These are phyloP conservation scores for Rubus parviflorus DNA, from an alignment of 306 rosid genomes.

Conservation along the genomic window DNA sequence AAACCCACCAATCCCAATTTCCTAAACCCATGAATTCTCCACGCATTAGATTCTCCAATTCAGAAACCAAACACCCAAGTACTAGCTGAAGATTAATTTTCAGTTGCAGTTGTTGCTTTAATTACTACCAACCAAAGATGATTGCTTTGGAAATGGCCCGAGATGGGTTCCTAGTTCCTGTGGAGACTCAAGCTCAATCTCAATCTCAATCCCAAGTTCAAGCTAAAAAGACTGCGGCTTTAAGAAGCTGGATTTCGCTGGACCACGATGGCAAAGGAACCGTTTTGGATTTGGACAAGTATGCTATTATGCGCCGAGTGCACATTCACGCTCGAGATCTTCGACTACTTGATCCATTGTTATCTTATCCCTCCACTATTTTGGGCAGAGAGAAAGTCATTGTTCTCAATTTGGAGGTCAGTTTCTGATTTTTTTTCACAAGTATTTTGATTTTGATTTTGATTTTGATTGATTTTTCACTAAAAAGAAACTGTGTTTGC, in stretches of 20 bases:
- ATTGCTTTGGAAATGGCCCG: constrained; percentile 19
- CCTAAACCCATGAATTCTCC: neutral
- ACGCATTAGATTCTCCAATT: neutral
- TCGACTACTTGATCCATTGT: constrained; percentile 73
- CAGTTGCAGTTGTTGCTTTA: neutral
- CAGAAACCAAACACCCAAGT: neutral
- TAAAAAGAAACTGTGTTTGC: neutral
- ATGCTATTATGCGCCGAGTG: constrained; percentile 71
- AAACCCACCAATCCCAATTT: neutral
- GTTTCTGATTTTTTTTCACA: neutral
- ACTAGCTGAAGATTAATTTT: too few species aligned
- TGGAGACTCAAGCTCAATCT: constrained; percentile 38
- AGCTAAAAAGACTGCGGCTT: constrained; percentile 48
- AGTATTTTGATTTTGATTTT: neutral
- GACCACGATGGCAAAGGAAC: constrained; percentile 49
- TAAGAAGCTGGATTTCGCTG: constrained; percentile 65
- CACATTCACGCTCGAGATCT: constrained; percentile 76
- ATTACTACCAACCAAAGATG: neutral
- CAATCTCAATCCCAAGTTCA: neutral
- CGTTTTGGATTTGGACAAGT: constrained; percentile 66
- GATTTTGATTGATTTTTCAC: neutral
- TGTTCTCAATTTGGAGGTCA: constrained; percentile 82
- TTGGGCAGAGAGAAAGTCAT: constrained; percentile 78
- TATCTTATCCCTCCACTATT: constrained; percentile 73
- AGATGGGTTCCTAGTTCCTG: constrained; percentile 23